Base-by-base conservation (phyloP, 2,329 filamentous ascomycete genomes). In the Dothideomycetidae sp. region DNA sequence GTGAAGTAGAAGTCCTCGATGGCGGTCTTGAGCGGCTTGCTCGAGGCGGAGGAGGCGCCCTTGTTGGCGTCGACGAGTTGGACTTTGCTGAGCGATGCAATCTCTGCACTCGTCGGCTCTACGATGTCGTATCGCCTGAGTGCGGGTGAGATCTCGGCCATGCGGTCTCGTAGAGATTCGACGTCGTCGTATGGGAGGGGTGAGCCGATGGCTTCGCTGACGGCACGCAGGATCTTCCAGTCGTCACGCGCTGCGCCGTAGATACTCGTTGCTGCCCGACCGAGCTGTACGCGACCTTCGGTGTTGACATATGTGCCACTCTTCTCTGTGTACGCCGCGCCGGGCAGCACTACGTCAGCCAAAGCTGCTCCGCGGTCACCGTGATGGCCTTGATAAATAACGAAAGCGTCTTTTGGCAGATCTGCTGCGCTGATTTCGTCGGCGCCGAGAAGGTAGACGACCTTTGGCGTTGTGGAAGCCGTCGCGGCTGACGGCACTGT, bases 1-100 rank as follows among this genome's bases (percentile, higher is more conserved):
- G 90, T 98, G 63, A 96, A 93, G 67, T 86, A 98, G 62, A 98
- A 98, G 68, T 98, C 83, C 53, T 93, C 78, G 50, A 98, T 83
- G 40, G 81, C 75, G 62, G 81, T 82, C 68, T 77, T 83, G 53
- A 98, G 70, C 18, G 81, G 74, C 50, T 70, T 63, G n/a, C 75
- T 77, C 12, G 28, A 31, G 29, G 67, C 78, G n/a, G 70, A 53
- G 62, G 82, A 79, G 35, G 75, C 64, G 33, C 83, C 85, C 73
- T 90, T 93, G 70, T 96, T 96, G 62, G 92, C 82, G 56, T 96
- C 90, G 37, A 93, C 82, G 41, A 98, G 70, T 63, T 96, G 88
- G 41, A 93, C 80, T 70, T 86, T 94, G 73, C 82, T 85, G 52
- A 96, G 65, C 45, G 74, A 67, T 49, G 67, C 66, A 42, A 93